Conservation (phyloP, 305 asterid species). For the Galium porrigens region DNA sequence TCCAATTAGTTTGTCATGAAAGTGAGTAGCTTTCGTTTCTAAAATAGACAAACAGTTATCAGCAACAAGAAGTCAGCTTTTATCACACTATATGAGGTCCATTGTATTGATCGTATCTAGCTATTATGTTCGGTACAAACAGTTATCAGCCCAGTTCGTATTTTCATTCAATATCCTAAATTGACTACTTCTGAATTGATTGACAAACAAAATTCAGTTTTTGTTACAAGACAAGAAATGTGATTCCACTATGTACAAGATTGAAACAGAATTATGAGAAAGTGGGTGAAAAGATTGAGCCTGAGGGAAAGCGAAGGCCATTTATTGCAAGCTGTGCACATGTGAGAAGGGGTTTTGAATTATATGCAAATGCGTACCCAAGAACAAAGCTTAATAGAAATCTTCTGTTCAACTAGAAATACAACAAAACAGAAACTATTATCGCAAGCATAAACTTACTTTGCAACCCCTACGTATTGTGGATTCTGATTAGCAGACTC, state of each 20-base stretch:
- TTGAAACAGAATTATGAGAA: neutral
- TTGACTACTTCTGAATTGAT: neutral
- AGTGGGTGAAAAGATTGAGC: neutral
- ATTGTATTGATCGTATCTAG: neutral
- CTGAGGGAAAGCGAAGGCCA: neutral
- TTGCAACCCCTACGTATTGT: constrained; percentile 53
- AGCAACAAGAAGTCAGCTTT: neutral
- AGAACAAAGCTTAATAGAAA: neutral
- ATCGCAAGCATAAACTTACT: constrained; percentile 26
- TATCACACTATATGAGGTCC: neutral
- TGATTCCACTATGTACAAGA: neutral
- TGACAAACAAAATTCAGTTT: neutral
- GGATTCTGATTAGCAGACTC: constrained; percentile 46
- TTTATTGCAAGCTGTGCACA: neutral
- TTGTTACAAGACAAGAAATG: neutral
- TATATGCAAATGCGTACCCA: neutral
- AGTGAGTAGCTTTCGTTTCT: neutral
- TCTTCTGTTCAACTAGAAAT: constrained; percentile 2
- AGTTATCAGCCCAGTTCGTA: neutral
- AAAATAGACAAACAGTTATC: neutral
- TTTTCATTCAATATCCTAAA: neutral
- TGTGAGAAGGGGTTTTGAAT: neutral
- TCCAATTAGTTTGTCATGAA: neutral
- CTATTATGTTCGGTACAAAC: neutral
- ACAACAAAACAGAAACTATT: neutral